phyloP scores from a whole-genome alignment of 139 green algal species.

The Chlorella sp. region DNA sequence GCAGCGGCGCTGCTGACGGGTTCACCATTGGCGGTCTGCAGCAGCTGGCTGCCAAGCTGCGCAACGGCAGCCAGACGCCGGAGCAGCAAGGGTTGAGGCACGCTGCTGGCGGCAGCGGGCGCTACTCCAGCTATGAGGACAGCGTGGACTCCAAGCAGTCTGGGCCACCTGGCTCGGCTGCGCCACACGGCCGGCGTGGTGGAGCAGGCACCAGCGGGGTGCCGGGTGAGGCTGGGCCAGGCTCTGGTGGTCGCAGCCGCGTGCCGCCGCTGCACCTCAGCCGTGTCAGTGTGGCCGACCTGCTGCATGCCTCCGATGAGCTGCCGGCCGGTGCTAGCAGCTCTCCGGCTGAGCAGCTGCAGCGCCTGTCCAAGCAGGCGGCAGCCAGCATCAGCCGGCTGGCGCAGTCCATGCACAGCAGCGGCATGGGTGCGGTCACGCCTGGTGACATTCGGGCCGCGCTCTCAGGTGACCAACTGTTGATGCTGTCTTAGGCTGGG shows the following conservation, averaged over 20 bases:
- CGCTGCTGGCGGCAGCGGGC: neutral
- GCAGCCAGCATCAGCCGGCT: slow-evolving; percentile 21
- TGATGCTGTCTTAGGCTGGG: neutral
- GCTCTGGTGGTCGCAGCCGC: neutral
- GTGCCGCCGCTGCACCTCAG: slow-evolving; percentile 27
- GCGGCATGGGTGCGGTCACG: neutral
- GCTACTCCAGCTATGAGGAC: slow-evolving; percentile 13
- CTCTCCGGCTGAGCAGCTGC: neutral
- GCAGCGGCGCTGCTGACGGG: neutral
- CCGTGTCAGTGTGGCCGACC: slow-evolving; percentile 24
- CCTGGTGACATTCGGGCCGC: slow-evolving; percentile 13
- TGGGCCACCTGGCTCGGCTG: neutral
- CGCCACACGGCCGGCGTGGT: neutral
- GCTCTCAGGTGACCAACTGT: neutral
- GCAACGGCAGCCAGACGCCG: slow-evolving; percentile 19
- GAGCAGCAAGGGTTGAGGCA: too few relatives aligned
- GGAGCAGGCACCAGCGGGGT: neutral
- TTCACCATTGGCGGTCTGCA: neutral
- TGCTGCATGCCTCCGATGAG: slow-evolving; percentile 4
- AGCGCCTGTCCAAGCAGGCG: neutral
- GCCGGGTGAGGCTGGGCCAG: neutral
- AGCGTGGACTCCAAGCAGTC: slow-evolving; percentile 22
- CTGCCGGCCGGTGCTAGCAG: neutral
- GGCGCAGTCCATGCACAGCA: slow-evolving; percentile 17
- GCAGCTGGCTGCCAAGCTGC: slow-evolving; percentile 13